These are phyloP conservation scores for Boechera stricta DNA, from an alignment of 345 rosid species.

Conservation along the genomic window DNA sequence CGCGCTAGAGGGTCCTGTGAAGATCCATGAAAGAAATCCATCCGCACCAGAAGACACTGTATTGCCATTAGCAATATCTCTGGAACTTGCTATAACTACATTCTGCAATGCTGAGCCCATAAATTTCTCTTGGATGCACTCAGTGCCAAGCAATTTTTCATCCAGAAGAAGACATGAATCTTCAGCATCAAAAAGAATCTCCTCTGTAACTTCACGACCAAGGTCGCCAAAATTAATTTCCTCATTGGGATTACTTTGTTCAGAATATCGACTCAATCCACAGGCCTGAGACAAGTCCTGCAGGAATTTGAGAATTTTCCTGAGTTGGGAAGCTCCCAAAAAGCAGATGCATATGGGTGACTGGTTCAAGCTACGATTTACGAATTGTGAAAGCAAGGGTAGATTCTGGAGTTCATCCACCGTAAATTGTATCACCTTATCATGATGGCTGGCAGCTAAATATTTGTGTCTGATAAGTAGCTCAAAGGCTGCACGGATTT, in stretches of 20 bases:
- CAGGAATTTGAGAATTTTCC: conserved; percentile 81
- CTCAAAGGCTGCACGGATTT: conserved; percentile 67
- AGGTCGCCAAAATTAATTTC: conserved; percentile 50
- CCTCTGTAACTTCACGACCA: conserved; percentile 58
- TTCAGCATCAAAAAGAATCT: conserved; percentile 67
- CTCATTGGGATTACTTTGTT: conserved; percentile 55
- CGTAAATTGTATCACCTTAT: conserved; percentile 73
- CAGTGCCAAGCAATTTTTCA: conserved; percentile 56
- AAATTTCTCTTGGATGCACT: conserved; percentile 40
- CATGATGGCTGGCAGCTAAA: conserved; percentile 82
- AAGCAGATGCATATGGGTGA: conserved; percentile 82
- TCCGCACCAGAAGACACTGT: conserved; percentile 51
- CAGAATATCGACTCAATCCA: conserved; percentile 74
- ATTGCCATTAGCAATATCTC: conserved; percentile 45
- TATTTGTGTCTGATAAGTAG: conserved; percentile 75
- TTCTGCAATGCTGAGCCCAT: conserved; percentile 42
- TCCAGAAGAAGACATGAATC: conserved; percentile 65
- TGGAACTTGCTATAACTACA: conserved; percentile 44
- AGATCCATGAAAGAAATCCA: conserved; percentile 82
- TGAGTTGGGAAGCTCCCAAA: conserved; percentile 80
- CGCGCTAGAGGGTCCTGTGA: conserved; percentile 71
- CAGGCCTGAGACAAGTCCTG: conserved; percentile 83
- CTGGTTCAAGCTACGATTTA: conserved; percentile 64
- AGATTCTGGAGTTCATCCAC: conserved; percentile 77
- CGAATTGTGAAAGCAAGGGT: conserved; percentile 68